These are phyloP conservation scores for Nadsonia starkeyi-henricii DNA, from an alignment of 1,139 yeast genomes.

Conservation along the genomic window DNA sequence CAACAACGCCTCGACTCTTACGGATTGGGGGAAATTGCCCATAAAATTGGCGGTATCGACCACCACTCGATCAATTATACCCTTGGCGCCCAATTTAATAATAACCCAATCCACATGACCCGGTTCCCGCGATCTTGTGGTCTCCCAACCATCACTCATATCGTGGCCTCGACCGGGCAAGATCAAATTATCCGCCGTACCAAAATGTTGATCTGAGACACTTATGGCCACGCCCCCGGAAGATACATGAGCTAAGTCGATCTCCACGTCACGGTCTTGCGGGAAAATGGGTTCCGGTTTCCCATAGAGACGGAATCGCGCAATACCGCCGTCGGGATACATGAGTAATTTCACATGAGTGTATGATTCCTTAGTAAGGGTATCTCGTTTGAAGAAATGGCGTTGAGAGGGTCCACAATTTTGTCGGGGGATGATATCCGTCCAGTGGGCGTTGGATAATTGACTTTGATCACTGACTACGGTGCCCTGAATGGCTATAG, in stretches of 20 bases:
- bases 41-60: constrained; percentile 88
- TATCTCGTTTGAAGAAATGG: constrained; percentile 58
- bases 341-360: constrained; percentile 74
- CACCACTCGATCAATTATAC: constrained; percentile 39
- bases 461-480: constrained; percentile 24
- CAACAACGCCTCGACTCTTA: constrained; percentile 26
- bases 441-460: constrained; percentile 42
- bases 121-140: constrained; percentile 69
- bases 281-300: constrained; percentile 56
- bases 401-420: constrained; percentile 84
- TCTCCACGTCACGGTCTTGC: constrained; percentile 27
- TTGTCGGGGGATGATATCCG: constrained; percentile 44
- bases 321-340: constrained; percentile 95
- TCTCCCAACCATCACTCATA: constrained; percentile 98
- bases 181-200: constrained; percentile 73
- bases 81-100: constrained; percentile 56
- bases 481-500: constrained; percentile 37
- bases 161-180: constrained; percentile 90
- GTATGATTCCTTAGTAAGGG: constrained; percentile 44
- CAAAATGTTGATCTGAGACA: constrained; percentile 85
- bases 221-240: constrained; percentile 82
- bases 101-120: constrained; percentile 89
- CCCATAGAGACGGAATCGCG: constrained; percentile 83
- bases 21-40: constrained; percentile 83
- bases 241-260: constrained; percentile 71